These are phyloP conservation scores for Calvatia gigantea DNA, from an alignment of 768 basidiomycete genomes.

Conservation along the genomic window DNA sequence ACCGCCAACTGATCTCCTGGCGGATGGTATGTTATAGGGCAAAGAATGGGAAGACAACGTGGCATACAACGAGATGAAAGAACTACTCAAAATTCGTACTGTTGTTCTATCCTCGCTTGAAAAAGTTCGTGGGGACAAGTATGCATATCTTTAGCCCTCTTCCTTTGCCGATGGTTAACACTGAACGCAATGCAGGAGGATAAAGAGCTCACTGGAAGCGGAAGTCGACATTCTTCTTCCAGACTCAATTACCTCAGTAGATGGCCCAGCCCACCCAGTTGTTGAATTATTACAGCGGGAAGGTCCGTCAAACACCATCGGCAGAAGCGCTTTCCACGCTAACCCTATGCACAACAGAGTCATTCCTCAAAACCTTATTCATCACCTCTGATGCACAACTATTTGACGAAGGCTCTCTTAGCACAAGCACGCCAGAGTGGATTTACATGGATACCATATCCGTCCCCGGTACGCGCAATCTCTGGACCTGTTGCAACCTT, in stretches of 20 bases:
- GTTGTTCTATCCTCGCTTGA: conserved; percentile 69
- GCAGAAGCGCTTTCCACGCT: background rate
- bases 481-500: background rate
- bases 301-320: background rate
- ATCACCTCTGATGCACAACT: conserved; percentile 73
- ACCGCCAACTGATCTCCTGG: no score
- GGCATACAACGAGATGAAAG: conserved; percentile 60
- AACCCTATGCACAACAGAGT: conserved; percentile 37
- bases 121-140: conserved; percentile 75
- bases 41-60: conserved; percentile 58
- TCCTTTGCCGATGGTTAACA: conserved; percentile 1
- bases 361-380: conserved; percentile 68
- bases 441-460: conserved; percentile 38
- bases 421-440: conserved; percentile 44
- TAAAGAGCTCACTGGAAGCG: conserved; percentile 77
- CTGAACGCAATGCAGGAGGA: conserved; percentile 36
- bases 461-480: conserved; percentile 39
- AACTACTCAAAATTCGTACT: conserved; percentile 56
- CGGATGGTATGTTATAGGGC: conserved; percentile 31
- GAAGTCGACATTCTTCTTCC: conserved; percentile 63
- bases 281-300: background rate
- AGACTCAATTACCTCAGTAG: conserved; percentile 25
- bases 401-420: conserved; percentile 39
- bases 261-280: background rate
- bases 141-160: conserved; percentile 18